Evolutionary conservation across 805 yeast genomes (phyloP).

Genomic region (Kodamaea fukazawae): DNA sequence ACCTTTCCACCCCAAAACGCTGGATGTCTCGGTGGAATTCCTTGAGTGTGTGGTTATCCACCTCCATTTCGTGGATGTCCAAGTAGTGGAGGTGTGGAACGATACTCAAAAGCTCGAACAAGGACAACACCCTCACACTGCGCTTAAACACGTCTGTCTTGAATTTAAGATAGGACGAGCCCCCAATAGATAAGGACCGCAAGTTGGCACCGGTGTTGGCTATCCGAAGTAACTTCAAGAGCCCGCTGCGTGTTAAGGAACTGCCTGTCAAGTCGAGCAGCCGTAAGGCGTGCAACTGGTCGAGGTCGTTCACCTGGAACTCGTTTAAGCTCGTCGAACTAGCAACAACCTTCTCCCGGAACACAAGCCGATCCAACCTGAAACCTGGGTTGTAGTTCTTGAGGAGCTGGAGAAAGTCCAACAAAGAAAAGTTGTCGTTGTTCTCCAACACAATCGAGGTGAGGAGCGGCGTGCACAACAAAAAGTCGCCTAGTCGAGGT

Average conservation of each 20-base stretch:
- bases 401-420: slow-evolving; percentile 26
- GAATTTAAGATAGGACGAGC: slow-evolving; percentile 13
- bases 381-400: slow-evolving; percentile 29
- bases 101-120: slow-evolving; percentile 18
- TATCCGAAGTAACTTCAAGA: slow-evolving; percentile 12
- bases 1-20: slow-evolving; percentile 13
- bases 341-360: slow-evolving; percentile 28
- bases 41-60: slow-evolving; percentile 34
- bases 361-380: slow-evolving; percentile 21
- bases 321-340: slow-evolving; percentile 26
- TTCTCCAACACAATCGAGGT: slow-evolving; percentile 30
- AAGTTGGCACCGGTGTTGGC: slow-evolving; percentile 4
- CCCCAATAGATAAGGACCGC: slow-evolving; percentile 11
- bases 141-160: slow-evolving; percentile 13
- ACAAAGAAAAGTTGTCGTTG: slow-evolving; percentile 27
- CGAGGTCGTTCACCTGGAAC: slow-evolving; percentile 21
- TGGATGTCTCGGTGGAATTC: slow-evolving; percentile 27
- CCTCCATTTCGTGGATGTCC: slow-evolving; percentile 32
- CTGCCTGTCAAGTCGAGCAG: slow-evolving; percentile 28
- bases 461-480: slow-evolving; percentile 18
- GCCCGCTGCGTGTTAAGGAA: slow-evolving; percentile 13
- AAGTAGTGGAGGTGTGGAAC: slow-evolving; percentile 22
- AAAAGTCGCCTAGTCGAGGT: slow-evolving; percentile 27
- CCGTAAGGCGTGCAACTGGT: slow-evolving; percentile 20
- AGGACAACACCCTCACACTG: slow-evolving; percentile 6